Conservation (phyloP, 768 basidiomycete species). For the Steccherinum ochraceum region DNA sequence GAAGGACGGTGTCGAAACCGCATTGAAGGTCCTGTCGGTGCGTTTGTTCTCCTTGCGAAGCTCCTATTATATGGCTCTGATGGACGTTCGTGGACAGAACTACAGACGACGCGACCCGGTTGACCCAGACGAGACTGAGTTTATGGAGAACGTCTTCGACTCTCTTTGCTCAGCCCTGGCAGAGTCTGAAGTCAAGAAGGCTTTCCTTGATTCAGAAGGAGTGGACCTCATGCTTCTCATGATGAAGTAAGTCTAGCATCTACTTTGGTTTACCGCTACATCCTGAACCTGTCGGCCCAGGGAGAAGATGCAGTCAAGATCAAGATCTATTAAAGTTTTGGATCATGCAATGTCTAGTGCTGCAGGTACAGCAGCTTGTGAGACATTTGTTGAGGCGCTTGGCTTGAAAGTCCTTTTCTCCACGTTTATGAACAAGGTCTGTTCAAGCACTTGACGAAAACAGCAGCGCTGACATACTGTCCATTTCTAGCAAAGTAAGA, state of each 20-base stretch:
- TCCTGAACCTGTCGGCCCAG: conserved; percentile 37
- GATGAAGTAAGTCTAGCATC: conserved; percentile 68
- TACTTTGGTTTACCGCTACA: too few relatives aligned
- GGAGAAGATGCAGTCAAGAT: conserved; percentile 76
- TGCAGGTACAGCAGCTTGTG: conserved; percentile 63
- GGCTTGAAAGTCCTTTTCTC: conserved; percentile 90
- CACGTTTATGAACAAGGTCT: conserved; percentile 86
- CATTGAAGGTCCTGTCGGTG: conserved; percentile 78
- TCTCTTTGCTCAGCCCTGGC: conserved; percentile 78
- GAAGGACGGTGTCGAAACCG: conserved; percentile 69
- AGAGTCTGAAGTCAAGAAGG: conserved; percentile 70
- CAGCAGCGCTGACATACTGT: too few relatives aligned
- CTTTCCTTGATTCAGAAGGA: conserved; percentile 88
- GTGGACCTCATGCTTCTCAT: conserved; percentile 97
- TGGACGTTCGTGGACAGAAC: conserved; percentile 45
- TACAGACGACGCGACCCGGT: conserved; percentile 80
- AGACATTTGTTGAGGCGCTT: conserved; percentile 79
- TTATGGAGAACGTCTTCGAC: conserved; percentile 97
- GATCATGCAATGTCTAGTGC: conserved; percentile 86
- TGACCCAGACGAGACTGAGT: conserved; percentile 89
- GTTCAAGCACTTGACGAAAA: not conserved
- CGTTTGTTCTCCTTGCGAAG: conserved; percentile 24
- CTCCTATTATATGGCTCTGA: not conserved
- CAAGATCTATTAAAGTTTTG: conserved; percentile 83
- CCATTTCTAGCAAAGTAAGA: conserved; percentile 46